Base-by-base conservation (phyloP, 495 filamentous ascomycete species). In the Penicillium coffeae region DNA sequence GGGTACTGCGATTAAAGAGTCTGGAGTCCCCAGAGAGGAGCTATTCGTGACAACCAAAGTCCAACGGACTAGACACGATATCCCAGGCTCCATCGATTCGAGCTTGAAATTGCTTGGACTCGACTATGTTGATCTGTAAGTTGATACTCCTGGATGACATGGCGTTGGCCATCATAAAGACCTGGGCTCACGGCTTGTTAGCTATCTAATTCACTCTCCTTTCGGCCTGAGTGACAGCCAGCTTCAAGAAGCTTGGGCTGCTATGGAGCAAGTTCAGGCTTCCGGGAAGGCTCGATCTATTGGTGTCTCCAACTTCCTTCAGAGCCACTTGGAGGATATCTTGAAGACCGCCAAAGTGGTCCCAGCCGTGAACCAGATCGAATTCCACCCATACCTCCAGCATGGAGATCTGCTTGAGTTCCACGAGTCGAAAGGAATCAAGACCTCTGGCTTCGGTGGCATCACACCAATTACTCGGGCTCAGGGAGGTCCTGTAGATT, bases 311-410 rank as follows among this genome's bases (percentile, higher is more conserved):
- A 96, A 95, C 60, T 94, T 82, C 68, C 58, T 87, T 9, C 71
- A 81, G 27, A 63, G 69, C 30, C 78, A 95, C 58, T 71, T 96
- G 14, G 79, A 89, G 56, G 73, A 76, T 2, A 78, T 85, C 32
- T 65, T 94, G 10, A 65, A 80, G 46, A 88, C 81, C 0, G 84
- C 86, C 15, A 81, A 72, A 34, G 60, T 80, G 16, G 61, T 71
- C 10, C 90, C 90, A 0, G 81, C 73, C 1, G 76, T 90, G 56
- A 95, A 96, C 66, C 90, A 95, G 73, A 87, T 95, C 51, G 89
- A 96, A 66, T 92, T 80, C 57, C 87, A 95, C 58, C 86, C 89
- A 0, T 95, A 96, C 63, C 75, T 95, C 30, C 90, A 95, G 64
- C 89, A 85, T 62, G 70, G 70, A 2, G 65, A 69, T n/a, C 74